Evolutionary conservation across 192 early-diverging fungal genomes (phyloP).

Genomic region (Diversispora epigaea): DNA sequence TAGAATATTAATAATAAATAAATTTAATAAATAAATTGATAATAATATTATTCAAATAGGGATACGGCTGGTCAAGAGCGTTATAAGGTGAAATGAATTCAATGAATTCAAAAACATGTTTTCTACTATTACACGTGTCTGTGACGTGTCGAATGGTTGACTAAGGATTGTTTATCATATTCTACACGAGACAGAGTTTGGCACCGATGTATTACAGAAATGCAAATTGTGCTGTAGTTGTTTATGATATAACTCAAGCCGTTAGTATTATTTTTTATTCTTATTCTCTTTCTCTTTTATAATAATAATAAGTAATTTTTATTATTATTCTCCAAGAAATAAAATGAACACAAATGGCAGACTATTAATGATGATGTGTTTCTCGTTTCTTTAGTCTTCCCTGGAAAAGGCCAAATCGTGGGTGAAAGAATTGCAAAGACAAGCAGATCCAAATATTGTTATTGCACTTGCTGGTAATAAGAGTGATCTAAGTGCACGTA

Average conservation of each 20-base stretch:
- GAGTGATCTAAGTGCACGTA: constrained; percentile 60
- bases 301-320: no score
- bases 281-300: neutral
- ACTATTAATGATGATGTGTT: no score
- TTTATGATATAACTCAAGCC: constrained; percentile 74
- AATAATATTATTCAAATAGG: constrained; percentile 37
- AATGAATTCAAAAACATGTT: neutral
- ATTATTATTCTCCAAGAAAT: no score
- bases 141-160: no score
- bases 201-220: constrained; percentile 77
- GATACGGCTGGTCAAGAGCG: constrained; percentile 74
- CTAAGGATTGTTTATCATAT: neutral
- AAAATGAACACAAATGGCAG: no score
- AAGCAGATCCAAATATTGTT: constrained; percentile 70
- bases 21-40: no score
- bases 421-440: constrained; percentile 73
- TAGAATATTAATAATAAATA: no score
- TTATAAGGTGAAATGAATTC: constrained; percentile 52
- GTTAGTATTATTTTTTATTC: constrained; percentile 37
- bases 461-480: constrained; percentile 75
- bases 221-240: constrained; percentile 70
- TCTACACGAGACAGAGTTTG: constrained; percentile 47
- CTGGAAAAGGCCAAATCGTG: constrained; percentile 71
- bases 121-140: neutral
- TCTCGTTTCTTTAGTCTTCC: constrained; percentile 47